Conservation (phyloP, 306 rosid species). For the Coriaria nepalensis region DNA sequence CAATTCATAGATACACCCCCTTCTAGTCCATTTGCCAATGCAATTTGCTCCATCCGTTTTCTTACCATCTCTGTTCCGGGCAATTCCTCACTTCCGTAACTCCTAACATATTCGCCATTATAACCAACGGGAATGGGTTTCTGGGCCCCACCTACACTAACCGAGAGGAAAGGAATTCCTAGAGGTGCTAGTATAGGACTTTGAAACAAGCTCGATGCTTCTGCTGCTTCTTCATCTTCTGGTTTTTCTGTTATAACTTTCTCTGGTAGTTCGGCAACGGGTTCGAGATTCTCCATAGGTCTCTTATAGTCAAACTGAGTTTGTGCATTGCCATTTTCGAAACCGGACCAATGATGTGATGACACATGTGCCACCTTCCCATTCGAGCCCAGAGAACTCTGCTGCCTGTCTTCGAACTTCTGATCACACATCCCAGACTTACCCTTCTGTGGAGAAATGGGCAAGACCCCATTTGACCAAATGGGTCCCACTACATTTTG, state of each 20-base stretch:
- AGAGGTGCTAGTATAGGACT: constrained; percentile 76
- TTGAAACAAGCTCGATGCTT: constrained; percentile 43
- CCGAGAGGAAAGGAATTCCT: constrained; percentile 81
- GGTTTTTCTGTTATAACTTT: constrained; percentile 24
- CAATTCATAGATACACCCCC: constrained; percentile 75
- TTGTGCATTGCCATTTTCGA: constrained; percentile 50
- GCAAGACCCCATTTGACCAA: constrained; percentile 83
- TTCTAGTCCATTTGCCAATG: constrained; percentile 59
- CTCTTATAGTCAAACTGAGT: constrained; percentile 73
- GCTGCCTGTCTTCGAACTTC: constrained; percentile 70
- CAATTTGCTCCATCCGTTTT: constrained; percentile 89
- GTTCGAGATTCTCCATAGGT: constrained; percentile 55
- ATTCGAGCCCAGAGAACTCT: constrained; percentile 88
- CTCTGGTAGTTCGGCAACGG: constrained; percentile 66
- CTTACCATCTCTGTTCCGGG: constrained; percentile 53
- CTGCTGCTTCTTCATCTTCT: constrained; percentile 58
- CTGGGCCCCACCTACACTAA: constrained; percentile 85
- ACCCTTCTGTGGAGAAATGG: constrained; percentile 54
- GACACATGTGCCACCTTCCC: constrained; percentile 57
- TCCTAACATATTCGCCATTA: constrained; percentile 42
- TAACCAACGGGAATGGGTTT: constrained; percentile 45
- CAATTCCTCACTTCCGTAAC: constrained; percentile 49
- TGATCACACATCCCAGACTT: constrained; percentile 57
- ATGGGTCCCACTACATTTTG: constrained; percentile 27
- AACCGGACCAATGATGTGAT: constrained; percentile 13